A percentile compares a stretch with the other conserved stretches of the same genome.
phyloP scores from a whole-genome alignment of 2,329 filamentous ascomycete genomes.

The Polytolypa hystricis region DNA sequence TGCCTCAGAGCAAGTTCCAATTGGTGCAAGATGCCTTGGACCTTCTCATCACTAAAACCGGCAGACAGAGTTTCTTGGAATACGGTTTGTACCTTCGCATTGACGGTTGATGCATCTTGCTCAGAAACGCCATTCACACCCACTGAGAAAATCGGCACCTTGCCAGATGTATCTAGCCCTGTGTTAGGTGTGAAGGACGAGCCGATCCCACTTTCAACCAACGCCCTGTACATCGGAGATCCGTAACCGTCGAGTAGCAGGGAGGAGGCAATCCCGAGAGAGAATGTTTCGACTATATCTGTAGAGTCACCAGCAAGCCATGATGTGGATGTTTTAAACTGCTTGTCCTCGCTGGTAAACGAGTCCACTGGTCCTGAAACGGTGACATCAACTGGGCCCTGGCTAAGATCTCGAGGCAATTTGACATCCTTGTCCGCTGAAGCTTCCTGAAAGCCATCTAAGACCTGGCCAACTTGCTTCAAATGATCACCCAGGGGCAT shows the following conservation, averaged over 20 bases:
- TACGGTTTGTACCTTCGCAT: conserved; percentile 60
- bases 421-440: conserved; percentile 62
- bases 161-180: conserved; percentile 72
- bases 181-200: conserved; percentile 92
- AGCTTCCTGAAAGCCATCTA: conserved; percentile 63
- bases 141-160: conserved; percentile 73
- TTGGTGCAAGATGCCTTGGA: conserved; percentile 88
- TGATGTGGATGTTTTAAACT: conserved; percentile 86
- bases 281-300: conserved; percentile 80
- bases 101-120: conserved; percentile 65
- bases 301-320: conserved; percentile 81
- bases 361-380: conserved; percentile 77
- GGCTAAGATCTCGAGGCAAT: conserved; percentile 57
- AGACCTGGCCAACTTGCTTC: conserved; percentile 61
- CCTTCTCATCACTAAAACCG: conserved; percentile 81
- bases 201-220: conserved; percentile 82
- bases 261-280: conserved; percentile 68
- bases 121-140: conserved; percentile 83
- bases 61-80: conserved; percentile 57
- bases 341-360: conserved; percentile 71
- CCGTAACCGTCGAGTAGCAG: conserved; percentile 90
- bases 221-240: conserved; percentile 76
- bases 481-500: conserved; percentile 78
- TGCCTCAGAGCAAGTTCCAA: conserved; percentile 88
- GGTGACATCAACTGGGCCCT: conserved; percentile 57